Evolutionary conservation across 805 yeast genomes (phyloP), one percentile per base, ranked within the genome.

Genomic region (Candida jianshihensis): DNA sequence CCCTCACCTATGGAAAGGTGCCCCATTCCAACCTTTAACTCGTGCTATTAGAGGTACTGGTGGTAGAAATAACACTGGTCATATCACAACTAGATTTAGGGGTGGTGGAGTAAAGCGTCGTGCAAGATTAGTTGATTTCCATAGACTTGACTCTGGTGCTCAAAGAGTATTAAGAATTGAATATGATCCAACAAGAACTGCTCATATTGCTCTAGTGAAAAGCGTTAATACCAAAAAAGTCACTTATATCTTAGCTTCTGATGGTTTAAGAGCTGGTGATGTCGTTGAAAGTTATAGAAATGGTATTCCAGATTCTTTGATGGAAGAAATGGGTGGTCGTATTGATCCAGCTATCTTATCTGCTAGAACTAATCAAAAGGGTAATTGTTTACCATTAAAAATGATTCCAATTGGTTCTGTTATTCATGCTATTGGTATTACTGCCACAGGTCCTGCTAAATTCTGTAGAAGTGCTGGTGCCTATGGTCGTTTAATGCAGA

Each of bases 41-140:
- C 71, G 71, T 24, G 74, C 88, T 14, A 75, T 74, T 53, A 74
- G 78, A 53, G 73, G 75, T 38, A 76, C 78, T 33, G 82, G 95
- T 36, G 98, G 98, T 46, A 80, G 98, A 66, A 89, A 90, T 60
- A 70, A 82, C 60, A 68, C 82, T 4, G 98, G 98, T 47, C 73
- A 75, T 48, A 86, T 92, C 51, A 87, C 96, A 5, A 82, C 86
- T 32, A 77, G 98, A 57, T 96, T 92, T 60, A 78, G 94, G 60
- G 98, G 97, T 58, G 98, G 98, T 52, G 97, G 97, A 25, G 92
- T 84, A 59, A 85, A 84, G 60, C 80, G 90, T 54, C 77, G 98
- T 61, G 71, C 85, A 27, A 75, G 98, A 51, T 59, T 85, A 24
- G 71, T 92, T 17, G 98, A 92, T 61, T 80, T 79, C 52, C 64